Conservation (phyloP, 495 filamentous ascomycete genomes). For the Entonaema liquescens region DNA sequence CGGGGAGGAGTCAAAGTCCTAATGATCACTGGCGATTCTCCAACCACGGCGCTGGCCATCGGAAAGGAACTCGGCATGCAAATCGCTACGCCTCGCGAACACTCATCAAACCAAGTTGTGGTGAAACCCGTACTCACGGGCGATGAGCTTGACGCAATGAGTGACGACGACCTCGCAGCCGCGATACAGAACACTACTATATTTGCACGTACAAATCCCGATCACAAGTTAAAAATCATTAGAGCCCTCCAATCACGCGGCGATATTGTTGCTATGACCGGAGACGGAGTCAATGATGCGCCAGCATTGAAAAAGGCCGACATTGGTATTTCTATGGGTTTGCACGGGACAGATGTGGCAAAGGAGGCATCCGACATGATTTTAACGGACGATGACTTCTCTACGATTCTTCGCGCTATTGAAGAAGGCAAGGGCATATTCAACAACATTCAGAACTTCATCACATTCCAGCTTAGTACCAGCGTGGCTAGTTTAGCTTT, state of each 20-base stretch:
- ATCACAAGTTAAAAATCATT: constrained; percentile 98
- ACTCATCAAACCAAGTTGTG: constrained; percentile 53
- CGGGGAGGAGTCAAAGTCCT: constrained; percentile 93
- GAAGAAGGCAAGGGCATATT: constrained; percentile 99
- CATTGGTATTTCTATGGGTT: constrained; percentile 97
- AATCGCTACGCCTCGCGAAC: constrained; percentile 57
- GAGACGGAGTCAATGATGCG: constrained; percentile 97
- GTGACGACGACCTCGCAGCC: constrained; percentile 78
- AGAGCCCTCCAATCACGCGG: constrained; percentile 88
- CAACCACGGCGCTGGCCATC: constrained; percentile 92
- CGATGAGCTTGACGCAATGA: constrained; percentile 92
- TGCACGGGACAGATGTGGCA: constrained; percentile 93
- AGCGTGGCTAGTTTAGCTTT: constrained; percentile 92
- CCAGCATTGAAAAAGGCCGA: constrained; percentile 97
- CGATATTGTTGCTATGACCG: constrained; percentile 98
- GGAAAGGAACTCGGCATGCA: constrained; percentile 94
- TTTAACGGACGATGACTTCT: constrained; percentile 96
- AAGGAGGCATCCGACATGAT: constrained; percentile 99
- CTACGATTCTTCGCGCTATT: constrained; percentile 93
- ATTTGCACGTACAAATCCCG: constrained; percentile 94
- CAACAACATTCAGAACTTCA: constrained; percentile 99
- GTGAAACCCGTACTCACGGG: constrained; percentile 82
- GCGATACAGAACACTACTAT: constrained; percentile 89
- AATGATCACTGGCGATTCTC: constrained; percentile 98
- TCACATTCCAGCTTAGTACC: constrained; percentile 98